Base-by-base conservation (phyloP, 257 asterid species). In the Solanum sejunctum region DNA sequence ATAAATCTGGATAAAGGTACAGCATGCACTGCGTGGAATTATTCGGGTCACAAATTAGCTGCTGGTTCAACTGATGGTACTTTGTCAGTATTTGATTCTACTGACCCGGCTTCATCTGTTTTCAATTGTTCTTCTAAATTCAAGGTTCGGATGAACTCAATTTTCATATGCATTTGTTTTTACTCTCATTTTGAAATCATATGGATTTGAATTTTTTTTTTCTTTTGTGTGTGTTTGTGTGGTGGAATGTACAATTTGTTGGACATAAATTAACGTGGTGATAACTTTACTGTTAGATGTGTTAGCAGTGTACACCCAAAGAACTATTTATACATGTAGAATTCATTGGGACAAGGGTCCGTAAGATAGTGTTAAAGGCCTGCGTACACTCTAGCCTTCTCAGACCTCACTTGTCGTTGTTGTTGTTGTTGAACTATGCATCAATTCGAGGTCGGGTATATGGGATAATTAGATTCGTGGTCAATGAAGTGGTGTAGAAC, bases 11-110 rank as follows among this genome's bases (percentile, higher is more conserved):
- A 92, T 8, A 87, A 91, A 85, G 97, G 94, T 12, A 92, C 95
- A 21, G 86, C 87, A 17, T 95, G 96, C 88, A 89, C 96, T 16
- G 92, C 95, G 57, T 95, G 99, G 98, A 94, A 94, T 88, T 92
- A 89, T 86, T 90, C 93, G 85, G 97, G 97, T 36, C 97, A 93
- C 71, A 92, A 98, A 88, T 84, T 95, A 88, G 95, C 90, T 10
- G 92, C 97, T 45, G 98, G 96, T 58, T 88, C 91, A 57, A 67
- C 28, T 26, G 90, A 95, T 84, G 98, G 97, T 82, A 72, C 91
- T 54, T 80, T 95, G 84, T 85, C 87, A 86, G 77, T 94, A 56
- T 93, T 91, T 80, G 93, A 92, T 90, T 87, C 98, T 12, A 85
- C 87, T 2, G 95, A 93, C 21, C 95, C 97, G 20, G 93, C 90